Conservation (phyloP, 129 eudicot species). For the Pulicaria dysenterica region DNA sequence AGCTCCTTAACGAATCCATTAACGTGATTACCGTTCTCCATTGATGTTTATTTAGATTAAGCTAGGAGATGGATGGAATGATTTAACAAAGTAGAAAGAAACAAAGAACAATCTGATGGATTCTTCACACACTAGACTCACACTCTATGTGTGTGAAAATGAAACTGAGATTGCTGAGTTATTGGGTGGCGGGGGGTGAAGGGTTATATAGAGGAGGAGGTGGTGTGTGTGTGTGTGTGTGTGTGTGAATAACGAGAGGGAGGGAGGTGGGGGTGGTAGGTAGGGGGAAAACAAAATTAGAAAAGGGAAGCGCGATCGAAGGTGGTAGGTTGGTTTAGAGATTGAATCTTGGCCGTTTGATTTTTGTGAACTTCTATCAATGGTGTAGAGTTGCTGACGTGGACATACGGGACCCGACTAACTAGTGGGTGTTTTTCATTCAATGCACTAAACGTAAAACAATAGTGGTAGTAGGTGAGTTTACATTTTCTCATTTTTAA, state of each 20-base stretch:
- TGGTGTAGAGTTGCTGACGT: constrained; percentile 31
- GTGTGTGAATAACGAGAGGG: constrained; percentile 23
- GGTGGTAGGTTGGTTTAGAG: constrained; percentile 43
- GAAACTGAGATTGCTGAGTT: constrained; percentile 36
- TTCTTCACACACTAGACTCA: constrained; percentile 38
- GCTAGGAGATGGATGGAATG: no score
- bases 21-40: constrained; percentile 18
- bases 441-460: constrained; percentile 37
- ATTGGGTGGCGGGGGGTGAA: not conserved
- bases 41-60: not conserved
- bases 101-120: not conserved
- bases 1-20: constrained; percentile 36
- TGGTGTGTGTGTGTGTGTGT: constrained; percentile 7
- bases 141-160: constrained; percentile 38
- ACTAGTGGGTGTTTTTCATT: constrained; percentile 38
- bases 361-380: not conserved
- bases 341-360: constrained; percentile 17
- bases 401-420: constrained; percentile 22
- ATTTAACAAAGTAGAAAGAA: not conserved
- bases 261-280: constrained; percentile 40
- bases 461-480: constrained; percentile 41
- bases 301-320: constrained; percentile 12
- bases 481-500: not conserved
- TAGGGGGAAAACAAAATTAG: constrained; percentile 24
- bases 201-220: constrained; percentile 24